Evolutionary conservation across 345 rosid genomes (phyloP), one percentile per base, ranked within the genome.

Genomic region (Ricinus communis): DNA sequence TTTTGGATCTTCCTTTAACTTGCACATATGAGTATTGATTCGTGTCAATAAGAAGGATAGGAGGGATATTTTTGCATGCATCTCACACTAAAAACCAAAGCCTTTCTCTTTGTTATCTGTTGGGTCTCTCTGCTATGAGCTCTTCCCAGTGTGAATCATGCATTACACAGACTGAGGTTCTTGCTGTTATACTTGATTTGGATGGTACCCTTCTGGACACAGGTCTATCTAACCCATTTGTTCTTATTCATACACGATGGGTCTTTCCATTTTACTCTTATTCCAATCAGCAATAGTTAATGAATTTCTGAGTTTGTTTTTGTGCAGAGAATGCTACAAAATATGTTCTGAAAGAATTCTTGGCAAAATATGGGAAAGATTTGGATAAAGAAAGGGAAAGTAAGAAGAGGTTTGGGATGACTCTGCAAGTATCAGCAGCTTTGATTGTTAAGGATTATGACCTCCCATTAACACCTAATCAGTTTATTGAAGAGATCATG

Each of bases 151-250:
- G 68, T 62, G 19, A 38, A 45, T 53, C 54, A 8, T 59, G 62
- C 69, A 21, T 31, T 62, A 55, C 58, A 38, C 53, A 69, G 36
- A 41, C 59, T 69, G 31, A 63, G 43, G 64, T 78, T 22, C 52
- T 47, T 31, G 86, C 82, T 55, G 80, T 83, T 56, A 71, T 83
- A 70, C 79, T 83, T 19, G 86, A 83, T 81, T 75, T 83, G 67
- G 86, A 83, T 71, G 84, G 86, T 4, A 83, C 86, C 74, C 86
- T 83, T 65, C 45, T 83, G 71, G 80, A 80, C 74, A 75, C 86
- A 72, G 84, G 86, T 83, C 51, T 46, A 24, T 8, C 11, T 24
- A 4, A 22, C 25, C 28, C 16, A 2, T 36, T 71, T 18, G 24
- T 4, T 50, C n/a, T n/a, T n/a, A n/a, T n/a, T n/a, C n/a, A n/a